These are phyloP conservation scores for Carex littledalei DNA, from an alignment of 176 grass and related monocot genomes.

Conservation along the genomic window DNA sequence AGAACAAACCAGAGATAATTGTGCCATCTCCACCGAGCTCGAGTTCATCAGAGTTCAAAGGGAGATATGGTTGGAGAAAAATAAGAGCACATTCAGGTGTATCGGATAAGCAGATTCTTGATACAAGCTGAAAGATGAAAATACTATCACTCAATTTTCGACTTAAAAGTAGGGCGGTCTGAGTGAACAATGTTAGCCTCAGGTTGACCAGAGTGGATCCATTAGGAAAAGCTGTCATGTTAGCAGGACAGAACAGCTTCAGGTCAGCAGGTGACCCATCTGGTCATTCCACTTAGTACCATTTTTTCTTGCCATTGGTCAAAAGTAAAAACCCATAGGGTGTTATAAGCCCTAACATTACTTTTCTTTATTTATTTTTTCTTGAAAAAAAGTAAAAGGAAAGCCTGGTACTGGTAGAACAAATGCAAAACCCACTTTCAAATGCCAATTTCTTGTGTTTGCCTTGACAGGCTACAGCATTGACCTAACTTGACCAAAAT, in stretches of 20 bases:
- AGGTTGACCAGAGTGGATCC: too few species aligned
- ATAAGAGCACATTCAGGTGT: constrained; percentile 48
- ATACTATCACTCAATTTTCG: constrained; percentile 10
- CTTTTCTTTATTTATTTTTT: neutral
- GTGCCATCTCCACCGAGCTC: constrained; percentile 79
- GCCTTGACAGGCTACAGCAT: neutral
- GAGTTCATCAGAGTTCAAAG: constrained; percentile 39
- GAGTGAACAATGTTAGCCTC: too few species aligned
- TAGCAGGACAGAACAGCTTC: neutral
- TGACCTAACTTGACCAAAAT: neutral
- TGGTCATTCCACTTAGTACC: neutral
- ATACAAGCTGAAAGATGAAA: constrained; percentile 76
- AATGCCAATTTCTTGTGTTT: neutral
- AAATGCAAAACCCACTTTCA: neutral
- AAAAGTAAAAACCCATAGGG: constrained; percentile 11
- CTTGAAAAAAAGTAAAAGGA: neutral
- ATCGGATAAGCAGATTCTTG: constrained; percentile 63
- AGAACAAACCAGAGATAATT: constrained; percentile 74
- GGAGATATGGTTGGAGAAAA: constrained; percentile 27
- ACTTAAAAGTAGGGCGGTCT: neutral
- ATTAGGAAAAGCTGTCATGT: neutral
- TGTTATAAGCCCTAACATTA: neutral
- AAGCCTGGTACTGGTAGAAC: neutral
- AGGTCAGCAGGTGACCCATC: neutral
- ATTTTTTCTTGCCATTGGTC: neutral